Percentiles rank a stretch among this genome's conserved stretches.
These are phyloP conservation scores for Metschnikowia reukaufii DNA, from an alignment of 805 yeast genomes.

Conservation along the genomic window DNA sequence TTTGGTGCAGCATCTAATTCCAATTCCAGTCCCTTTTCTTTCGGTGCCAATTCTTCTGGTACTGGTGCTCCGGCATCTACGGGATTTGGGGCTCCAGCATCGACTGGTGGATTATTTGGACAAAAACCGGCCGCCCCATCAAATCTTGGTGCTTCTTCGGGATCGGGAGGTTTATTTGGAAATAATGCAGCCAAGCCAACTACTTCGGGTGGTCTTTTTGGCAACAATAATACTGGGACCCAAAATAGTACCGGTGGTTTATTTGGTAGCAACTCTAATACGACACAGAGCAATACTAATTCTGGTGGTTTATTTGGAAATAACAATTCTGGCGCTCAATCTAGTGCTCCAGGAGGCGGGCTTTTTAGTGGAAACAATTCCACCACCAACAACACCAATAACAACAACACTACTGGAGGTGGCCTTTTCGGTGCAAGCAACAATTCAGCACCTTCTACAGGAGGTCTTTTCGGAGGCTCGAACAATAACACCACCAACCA, in stretches of 20 bases:
- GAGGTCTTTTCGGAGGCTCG: slow-evolving; percentile 18
- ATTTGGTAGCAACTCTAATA: slow-evolving; percentile 12
- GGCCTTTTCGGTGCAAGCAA: slow-evolving; percentile 36
- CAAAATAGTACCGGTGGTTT: slow-evolving; percentile 11
- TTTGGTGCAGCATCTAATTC: slow-evolving; percentile 16
- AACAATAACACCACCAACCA: slow-evolving; percentile 10
- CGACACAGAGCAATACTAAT: not conserved
- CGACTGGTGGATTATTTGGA: slow-evolving; percentile 14
- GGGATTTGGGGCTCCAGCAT: slow-evolving; percentile 6
- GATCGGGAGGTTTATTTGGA: slow-evolving; percentile 15
- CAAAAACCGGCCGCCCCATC: slow-evolving; percentile 12
- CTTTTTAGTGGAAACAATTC: slow-evolving; percentile 23
- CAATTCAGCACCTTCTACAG: not conserved
- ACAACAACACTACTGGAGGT: slow-evolving; percentile 16
- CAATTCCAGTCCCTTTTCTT: slow-evolving; percentile 10
- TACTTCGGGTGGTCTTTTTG: slow-evolving; percentile 15
- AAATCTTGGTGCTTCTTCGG: slow-evolving; percentile 1
- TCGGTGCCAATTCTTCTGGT: slow-evolving; percentile 11
- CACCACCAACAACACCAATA: slow-evolving; percentile 18
- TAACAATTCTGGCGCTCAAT: slow-evolving; percentile 17
- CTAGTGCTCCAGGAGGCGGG: slow-evolving; percentile 17
- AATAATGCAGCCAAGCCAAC: slow-evolving; percentile 4
- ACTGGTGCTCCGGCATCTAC: slow-evolving; percentile 4
- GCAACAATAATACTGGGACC: slow-evolving; percentile 9
- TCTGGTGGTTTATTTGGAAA: slow-evolving; percentile 15